Evolutionary conservation across 2,329 filamentous ascomycete species (phyloP).

Genomic region (Coniella vitis): DNA sequence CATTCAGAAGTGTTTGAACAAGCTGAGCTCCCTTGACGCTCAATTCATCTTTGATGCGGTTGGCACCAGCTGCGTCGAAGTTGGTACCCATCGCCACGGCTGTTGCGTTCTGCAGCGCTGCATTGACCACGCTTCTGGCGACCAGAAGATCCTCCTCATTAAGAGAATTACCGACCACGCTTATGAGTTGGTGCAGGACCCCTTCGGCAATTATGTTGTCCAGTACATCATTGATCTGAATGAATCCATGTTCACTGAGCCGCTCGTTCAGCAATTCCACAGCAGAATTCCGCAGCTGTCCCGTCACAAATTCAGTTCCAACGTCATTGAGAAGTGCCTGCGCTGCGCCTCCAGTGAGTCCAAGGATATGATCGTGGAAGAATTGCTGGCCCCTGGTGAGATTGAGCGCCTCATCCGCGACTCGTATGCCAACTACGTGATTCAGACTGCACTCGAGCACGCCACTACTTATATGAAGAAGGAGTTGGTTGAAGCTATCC

Average conservation of each 20-base stretch:
- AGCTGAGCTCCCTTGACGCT: constrained; percentile 74
- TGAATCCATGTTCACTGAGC: constrained; percentile 80
- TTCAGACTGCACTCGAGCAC: constrained; percentile 91
- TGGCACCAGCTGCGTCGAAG: constrained; percentile 75
- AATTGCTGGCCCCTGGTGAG: constrained; percentile 67
- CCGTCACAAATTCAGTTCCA: constrained; percentile 98
- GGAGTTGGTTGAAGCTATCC: constrained; percentile 75
- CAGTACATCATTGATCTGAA: constrained; percentile 97
- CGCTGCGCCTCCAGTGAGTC: constrained; percentile 71
- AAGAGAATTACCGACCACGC: constrained; percentile 81
- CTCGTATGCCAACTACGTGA: constrained; percentile 94
- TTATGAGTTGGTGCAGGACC: constrained; percentile 86
- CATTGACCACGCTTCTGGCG: constrained; percentile 89
- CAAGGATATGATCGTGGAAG: constrained; percentile 76
- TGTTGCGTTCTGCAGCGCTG: constrained; percentile 97
- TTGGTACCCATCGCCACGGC: constrained; percentile 94
- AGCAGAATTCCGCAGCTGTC: constrained; percentile 67
- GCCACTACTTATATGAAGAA: constrained; percentile 66
- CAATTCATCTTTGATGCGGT: constrained; percentile 98
- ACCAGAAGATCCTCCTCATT: constrained; percentile 84
- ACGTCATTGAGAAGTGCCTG: constrained; percentile 94
- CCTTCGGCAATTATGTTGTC: constrained; percentile 97
- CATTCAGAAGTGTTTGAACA: constrained; percentile 98
- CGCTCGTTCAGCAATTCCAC: constrained; percentile 74
- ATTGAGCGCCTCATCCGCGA: constrained; percentile 87